Evolutionary conservation across 208 protist species (phyloP).

Genomic region (Leishmania tropica): DNA sequence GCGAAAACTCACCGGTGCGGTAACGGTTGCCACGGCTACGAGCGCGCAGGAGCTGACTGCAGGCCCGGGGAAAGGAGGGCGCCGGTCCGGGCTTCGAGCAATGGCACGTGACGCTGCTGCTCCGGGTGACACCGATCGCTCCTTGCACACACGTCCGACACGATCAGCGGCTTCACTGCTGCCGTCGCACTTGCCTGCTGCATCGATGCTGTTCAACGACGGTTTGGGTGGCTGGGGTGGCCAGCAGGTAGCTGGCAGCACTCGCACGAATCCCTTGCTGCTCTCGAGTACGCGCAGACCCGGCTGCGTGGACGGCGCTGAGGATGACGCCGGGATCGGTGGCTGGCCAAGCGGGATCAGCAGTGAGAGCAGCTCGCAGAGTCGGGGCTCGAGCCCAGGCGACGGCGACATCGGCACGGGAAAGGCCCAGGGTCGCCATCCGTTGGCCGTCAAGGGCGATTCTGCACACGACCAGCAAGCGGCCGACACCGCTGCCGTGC

Average conservation of each 20-base stretch:
- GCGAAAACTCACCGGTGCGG: not conserved
- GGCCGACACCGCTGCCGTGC: conserved; percentile 11
- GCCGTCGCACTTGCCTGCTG: not conserved
- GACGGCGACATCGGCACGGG: not conserved
- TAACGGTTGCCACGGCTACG: not conserved
- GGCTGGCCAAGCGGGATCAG: not conserved
- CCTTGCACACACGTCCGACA: not conserved
- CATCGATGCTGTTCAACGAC: conserved; percentile 13
- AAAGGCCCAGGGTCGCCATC: not conserved
- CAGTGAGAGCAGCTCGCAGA: conserved; percentile 3
- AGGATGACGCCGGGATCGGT: not conserved
- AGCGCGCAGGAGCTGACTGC: not conserved
- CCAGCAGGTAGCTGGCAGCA: not conserved
- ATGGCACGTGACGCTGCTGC: not conserved
- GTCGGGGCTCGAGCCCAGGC: conserved; percentile 4
- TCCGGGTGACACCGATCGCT: not conserved
- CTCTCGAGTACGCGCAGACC: not conserved
- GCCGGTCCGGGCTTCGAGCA: not conserved
- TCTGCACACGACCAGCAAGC: not conserved
- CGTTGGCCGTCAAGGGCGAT: not conserved
- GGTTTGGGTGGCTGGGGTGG: not conserved
- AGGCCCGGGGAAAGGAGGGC: not conserved
- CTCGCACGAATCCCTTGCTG: not conserved
- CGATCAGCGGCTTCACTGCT: conserved; percentile 4
- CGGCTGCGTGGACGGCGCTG: not conserved